Base-by-base conservation (phyloP, 73 alveolate genomes). In the Symbiodinium natans region DNA sequence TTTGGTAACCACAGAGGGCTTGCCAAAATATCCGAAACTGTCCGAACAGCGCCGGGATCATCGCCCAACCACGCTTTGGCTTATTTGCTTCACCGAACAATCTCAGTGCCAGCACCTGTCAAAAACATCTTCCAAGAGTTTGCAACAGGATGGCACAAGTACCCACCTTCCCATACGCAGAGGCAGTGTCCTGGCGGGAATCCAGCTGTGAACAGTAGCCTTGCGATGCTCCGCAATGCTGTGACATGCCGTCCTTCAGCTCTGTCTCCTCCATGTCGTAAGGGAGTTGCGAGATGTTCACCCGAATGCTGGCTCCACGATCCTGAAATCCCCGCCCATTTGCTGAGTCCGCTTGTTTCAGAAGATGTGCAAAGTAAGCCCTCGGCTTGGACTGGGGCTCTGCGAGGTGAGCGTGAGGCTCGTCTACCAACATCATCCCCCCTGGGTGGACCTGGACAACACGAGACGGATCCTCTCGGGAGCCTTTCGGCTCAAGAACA, bases 201-300 rank as follows among this genome's bases (percentile, higher is more conserved):
- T 7, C 59, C 31, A 27, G 39, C 10, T 23, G 59, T 39, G 54
- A 39, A 42, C 29, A 9, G 31, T 19, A 10, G 25, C 74, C 36
- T 19, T 39, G 27, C 8, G 86, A 17, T 41, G 8, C 29, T 36
- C n/a, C 39, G 36, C 71, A 39, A 82, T 8, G 34, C 8, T 3
- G 43, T n/a, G 77, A 13, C 82, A 9, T 27, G 92, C 48, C 11
- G 80, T 86, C 94, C 95, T 89, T 89, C 41, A 89, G 86, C 95
- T 89, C 95, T 27, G 75, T 86, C 82, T 89, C 95, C 13, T 89
- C 95, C 95, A 89, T 89, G 48, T 89, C 95, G 52, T n/a, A 21
- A 1, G 95, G 95, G 29, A 89, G 95, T 63, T 68, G 38, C 33
- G 95, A 89, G 27, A 89, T 68, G 43, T 39, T 68, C 33, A 89